Evolutionary conservation across 1,284 basidiomycete species (phyloP), one percentile per base, ranked within the genome.

Genomic region (Trichosporon sp.): DNA sequence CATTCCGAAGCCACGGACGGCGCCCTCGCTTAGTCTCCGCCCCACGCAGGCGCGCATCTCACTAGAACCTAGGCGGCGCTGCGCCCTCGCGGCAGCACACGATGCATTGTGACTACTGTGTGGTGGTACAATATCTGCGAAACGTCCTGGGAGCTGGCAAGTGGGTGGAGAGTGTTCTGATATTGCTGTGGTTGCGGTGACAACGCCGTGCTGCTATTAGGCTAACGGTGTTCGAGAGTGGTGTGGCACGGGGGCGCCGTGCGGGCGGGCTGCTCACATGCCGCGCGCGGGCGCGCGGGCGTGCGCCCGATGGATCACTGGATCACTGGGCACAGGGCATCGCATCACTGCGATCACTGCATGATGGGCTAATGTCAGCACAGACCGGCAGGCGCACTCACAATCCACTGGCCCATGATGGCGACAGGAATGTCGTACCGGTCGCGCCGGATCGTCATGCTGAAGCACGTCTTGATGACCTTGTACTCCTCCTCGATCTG

Each of bases 381-480:
- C 44, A 6, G 21, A 21, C 64, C n/a, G 18, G 21, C 8, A 29
- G n/a, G 25, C 21, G 73, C n/a, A 60, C 79, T 77, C 64, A 81
- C 78, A 62, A 83, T 83, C 79, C 80, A 83, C 70, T 81, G 79
- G 62, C 83, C 92, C 65, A 94, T 92, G 76, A 95, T 93, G 86
- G 94, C 91, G 62, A 90, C 93, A n/a, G 93, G 92, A 71, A 95
- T 93, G 1, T 92, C 92, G 88, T 80, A 83, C 8, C 78, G 77
- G 64, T 98, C 95, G 70, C 95, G 84, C 65, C 95, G 85, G 65
- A 98, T 97, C 7, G 95, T 98, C 79, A 98, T 97, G 65, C 91
- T 94, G 81, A 98, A 98, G 80, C 93, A 97, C 80, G 95, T 98
- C 77, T 90, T 92, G 74, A 97, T 89, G 75, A 89, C 90, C 34